phyloP scores from a whole-genome alignment of 1,139 yeast species.

The Nakaseomyces delphensis region DNA sequence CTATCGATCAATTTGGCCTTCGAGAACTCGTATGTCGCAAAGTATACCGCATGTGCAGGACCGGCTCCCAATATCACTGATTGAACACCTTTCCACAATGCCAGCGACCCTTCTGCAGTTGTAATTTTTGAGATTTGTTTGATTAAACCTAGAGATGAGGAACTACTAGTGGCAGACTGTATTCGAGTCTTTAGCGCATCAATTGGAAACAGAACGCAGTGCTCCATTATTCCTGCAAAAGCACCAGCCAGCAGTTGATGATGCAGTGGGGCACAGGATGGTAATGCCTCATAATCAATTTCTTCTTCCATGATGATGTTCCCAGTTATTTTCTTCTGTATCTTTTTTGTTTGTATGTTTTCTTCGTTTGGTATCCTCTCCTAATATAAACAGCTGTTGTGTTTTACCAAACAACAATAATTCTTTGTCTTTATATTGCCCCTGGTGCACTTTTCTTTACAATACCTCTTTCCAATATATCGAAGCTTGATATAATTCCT shows the following conservation, averaged over 20 bases:
- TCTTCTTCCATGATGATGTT: constrained; percentile 25
- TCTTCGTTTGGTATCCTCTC: too few relatives aligned
- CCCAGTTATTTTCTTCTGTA: background rate
- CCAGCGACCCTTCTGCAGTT: constrained; percentile 81
- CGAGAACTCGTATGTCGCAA: constrained; percentile 86
- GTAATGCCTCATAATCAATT: constrained; percentile 85
- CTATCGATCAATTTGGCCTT: constrained; percentile 36
- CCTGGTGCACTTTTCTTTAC: too few relatives aligned
- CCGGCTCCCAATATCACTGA: constrained; percentile 97
- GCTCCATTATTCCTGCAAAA: constrained; percentile 97
- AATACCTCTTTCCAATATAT: too few relatives aligned
- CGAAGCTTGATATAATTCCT: too few relatives aligned
- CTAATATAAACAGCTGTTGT: too few relatives aligned
- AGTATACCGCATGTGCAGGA: constrained; percentile 97
- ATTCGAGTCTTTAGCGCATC: constrained; percentile 93
- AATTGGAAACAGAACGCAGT: constrained; percentile 91
- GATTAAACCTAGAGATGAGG: constrained; percentile 38
- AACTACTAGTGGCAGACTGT: constrained; percentile 42
- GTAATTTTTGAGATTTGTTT: constrained; percentile 65
- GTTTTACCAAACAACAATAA: too few relatives aligned
- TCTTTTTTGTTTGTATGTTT: background rate
- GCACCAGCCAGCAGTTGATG: constrained; percentile 92
- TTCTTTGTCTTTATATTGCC: too few relatives aligned
- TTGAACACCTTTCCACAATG: constrained; percentile 91
- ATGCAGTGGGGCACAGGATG: constrained; percentile 72